These are phyloP conservation scores for Eucalyptus regnans DNA, from an alignment of 345 rosid species.

Conservation along the genomic window DNA sequence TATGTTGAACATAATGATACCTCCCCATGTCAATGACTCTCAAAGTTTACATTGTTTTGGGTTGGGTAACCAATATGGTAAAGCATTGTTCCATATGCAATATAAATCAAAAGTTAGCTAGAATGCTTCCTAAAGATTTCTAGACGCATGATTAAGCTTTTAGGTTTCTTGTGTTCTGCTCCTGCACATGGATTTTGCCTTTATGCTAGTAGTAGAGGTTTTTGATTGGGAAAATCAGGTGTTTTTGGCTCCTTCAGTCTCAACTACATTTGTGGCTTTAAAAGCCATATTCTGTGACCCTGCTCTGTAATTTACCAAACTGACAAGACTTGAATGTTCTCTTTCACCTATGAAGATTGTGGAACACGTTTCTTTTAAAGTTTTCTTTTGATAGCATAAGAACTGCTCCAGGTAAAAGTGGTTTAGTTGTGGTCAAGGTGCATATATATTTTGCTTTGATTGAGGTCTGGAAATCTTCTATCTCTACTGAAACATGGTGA, in stretches of 20 bases:
- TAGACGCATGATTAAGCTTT: neutral
- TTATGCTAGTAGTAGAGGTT: neutral
- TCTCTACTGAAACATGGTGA: neutral
- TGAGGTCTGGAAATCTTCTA: neutral
- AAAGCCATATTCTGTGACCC: neutral
- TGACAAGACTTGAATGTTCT: neutral
- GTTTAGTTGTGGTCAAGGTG: neutral
- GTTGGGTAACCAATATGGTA: neutral
- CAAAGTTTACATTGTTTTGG: neutral
- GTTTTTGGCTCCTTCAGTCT: neutral
- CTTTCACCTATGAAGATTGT: neutral
- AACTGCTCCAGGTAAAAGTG: neutral
- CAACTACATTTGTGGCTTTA: neutral
- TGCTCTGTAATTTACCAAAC: neutral
- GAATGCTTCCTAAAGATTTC: neutral
- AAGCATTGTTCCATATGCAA: neutral
- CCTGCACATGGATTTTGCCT: neutral
- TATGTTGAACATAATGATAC: neutral
- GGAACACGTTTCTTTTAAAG: neutral
- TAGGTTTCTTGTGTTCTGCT: neutral
- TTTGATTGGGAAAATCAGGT: neutral
- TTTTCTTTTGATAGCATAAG: neutral
- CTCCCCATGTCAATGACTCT: neutral
- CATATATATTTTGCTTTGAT: neutral
- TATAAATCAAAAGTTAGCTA: neutral